phyloP scores from a whole-genome alignment of 2,329 filamentous ascomycete species.

The Colletotrichum sp. region DNA sequence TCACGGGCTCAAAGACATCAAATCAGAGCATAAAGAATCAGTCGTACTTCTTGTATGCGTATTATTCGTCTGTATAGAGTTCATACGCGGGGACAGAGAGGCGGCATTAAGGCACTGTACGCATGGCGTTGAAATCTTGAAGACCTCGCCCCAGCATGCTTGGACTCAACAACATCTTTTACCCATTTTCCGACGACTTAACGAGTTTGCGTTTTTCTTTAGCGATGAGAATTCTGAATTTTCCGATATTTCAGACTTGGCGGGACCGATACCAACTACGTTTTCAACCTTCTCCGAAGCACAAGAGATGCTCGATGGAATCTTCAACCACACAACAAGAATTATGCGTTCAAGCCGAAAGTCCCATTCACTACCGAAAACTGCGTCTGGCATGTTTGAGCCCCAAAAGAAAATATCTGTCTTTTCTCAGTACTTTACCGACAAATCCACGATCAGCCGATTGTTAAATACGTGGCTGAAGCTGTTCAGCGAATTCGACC shows the following conservation, averaged over 20 bases:
- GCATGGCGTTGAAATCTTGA: conserved; percentile 9
- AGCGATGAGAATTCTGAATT: conserved; percentile 3
- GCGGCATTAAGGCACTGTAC: conserved; percentile 9
- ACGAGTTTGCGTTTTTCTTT: conserved; percentile 2
- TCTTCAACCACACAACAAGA: neutral
- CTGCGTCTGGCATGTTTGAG: neutral
- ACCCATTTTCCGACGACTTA: conserved; percentile 4
- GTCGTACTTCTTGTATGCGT: conserved; percentile 50
- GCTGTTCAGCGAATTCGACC: neutral
- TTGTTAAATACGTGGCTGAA: neutral
- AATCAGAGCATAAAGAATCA: conserved; percentile 23
- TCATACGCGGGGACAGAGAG: conserved; percentile 37
- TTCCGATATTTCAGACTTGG: conserved; percentile 20
- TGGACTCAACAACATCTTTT: conserved; percentile 10
- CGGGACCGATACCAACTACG: neutral
- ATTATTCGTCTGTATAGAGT: conserved; percentile 59
- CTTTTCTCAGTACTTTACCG: neutral
- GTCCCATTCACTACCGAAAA: neutral
- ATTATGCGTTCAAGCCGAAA: neutral
- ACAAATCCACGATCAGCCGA: neutral
- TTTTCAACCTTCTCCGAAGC: neutral
- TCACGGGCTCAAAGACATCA: conserved; percentile 41
- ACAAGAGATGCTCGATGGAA: neutral
- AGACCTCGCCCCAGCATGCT: neutral
- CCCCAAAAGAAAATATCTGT: neutral